phyloP scores from a whole-genome alignment of 202 grass and related monocot genomes.

The Tripidium arundinaceum region DNA sequence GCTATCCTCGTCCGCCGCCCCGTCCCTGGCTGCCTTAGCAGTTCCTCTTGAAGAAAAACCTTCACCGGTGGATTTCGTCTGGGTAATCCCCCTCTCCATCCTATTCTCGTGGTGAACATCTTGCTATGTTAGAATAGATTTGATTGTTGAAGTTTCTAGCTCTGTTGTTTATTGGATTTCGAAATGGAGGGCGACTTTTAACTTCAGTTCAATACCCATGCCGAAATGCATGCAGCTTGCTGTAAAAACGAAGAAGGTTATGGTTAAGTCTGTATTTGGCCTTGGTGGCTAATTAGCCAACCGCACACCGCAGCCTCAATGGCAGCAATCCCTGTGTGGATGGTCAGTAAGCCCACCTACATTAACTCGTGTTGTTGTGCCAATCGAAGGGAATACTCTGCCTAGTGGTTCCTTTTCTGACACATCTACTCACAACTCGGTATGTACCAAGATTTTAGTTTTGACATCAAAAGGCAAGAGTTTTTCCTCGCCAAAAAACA shows the following conservation, averaged over 20 bases:
- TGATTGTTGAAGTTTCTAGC: background rate
- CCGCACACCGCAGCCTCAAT: conserved; percentile 32
- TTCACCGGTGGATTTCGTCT: background rate
- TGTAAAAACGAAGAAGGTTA: background rate
- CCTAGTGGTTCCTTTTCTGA: background rate
- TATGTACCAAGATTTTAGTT: background rate
- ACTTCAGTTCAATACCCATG: background rate
- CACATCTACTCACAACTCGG: conserved; percentile 34
- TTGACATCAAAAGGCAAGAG: background rate
- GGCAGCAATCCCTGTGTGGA: conserved; percentile 41
- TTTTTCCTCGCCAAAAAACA: background rate
- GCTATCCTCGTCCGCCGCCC: background rate
- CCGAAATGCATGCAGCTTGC: background rate
- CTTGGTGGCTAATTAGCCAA: conserved; percentile 65
- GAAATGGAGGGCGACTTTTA: background rate
- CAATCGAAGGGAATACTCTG: conserved; percentile 23
- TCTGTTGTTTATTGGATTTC: background rate
- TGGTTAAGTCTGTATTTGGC: background rate
- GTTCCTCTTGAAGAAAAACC: background rate
- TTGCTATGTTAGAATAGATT: background rate
- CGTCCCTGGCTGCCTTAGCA: background rate
- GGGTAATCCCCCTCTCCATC: background rate
- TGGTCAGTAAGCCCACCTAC: conserved; percentile 63
- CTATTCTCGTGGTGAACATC: background rate
- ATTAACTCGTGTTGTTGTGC: conserved; percentile 41